Base-by-base conservation (phyloP, 2,329 filamentous ascomycete genomes). In the Diatrype stigma region DNA sequence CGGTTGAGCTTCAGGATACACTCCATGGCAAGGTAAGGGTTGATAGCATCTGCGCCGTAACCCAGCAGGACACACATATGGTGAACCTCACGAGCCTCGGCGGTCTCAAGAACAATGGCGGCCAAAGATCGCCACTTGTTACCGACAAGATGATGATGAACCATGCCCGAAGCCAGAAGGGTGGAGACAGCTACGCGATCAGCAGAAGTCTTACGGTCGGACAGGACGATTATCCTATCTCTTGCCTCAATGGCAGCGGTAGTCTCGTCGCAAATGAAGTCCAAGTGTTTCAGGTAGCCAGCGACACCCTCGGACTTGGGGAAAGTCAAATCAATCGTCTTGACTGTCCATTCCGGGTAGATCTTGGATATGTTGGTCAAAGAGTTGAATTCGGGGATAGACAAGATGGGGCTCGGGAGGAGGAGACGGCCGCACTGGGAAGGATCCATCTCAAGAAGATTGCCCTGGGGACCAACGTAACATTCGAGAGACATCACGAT, bases 11-110 rank as follows among this genome's bases (percentile, higher is more conserved):
- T 97, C 60, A 96, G 76, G 63, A 97, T 96, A 67, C 92, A 96
- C 75, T 97, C 93, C 76, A 96, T 89, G 16, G 93, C 89, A 46
- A 96, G 85, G 71, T 96, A 96, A 19, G 93, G 93, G 77, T 94
- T 96, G 67, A 97, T 85, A 46, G 87, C 93, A 73, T 97, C 93
- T 50, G 88, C 91, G 75, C 93, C 93, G 64, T 97, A 97, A 49
- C 93, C 93, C 53, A 97, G 82, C 42, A 96, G 81, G n/a, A 97
- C 93, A 75, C 90, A 96, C 90, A 96, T 96, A 74, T 97, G 93
- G 71, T 97, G 93, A 7, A 97, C 93, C 72, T 97, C 93, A 73
- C 93, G 90, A 62, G 93, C 93, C 70, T 97, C 93, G 44, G 88
- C 93, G 56, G 92, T 96, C 77, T 97, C 93, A 32, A 96, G 83